Evolutionary conservation across 768 basidiomycete species (phyloP).

Genomic region (Agrocybe chaxingu): DNA sequence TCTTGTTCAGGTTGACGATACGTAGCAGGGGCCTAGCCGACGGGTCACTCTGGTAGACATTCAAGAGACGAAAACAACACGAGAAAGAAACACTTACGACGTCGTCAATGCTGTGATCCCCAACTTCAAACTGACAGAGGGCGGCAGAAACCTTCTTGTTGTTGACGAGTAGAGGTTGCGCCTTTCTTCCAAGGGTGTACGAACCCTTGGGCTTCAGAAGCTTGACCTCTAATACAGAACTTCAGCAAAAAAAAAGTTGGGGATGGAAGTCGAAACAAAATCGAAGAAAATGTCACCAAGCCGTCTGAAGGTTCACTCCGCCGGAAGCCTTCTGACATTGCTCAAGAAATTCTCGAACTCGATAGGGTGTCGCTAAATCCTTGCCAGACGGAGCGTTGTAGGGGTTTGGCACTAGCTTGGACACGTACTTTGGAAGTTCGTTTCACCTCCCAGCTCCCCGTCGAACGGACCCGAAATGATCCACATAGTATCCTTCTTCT

Average conservation of each 20-base stretch:
- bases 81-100: conserved; percentile 41
- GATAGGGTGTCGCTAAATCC: too few species aligned
- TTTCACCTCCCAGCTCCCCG: conserved; percentile 8
- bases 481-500: conserved; percentile 10
- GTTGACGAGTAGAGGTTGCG: conserved; percentile 45
- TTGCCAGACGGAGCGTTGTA: too few species aligned
- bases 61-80: neutral
- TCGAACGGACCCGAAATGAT: conserved; percentile 16
- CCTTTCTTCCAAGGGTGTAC: conserved; percentile 59
- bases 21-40: conserved; percentile 44
- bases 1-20: conserved; percentile 45
- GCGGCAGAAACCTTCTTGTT: conserved; percentile 64
- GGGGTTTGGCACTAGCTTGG: too few species aligned
- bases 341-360: too few species aligned
- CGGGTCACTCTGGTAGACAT: conserved; percentile 43
- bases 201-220: conserved; percentile 57
- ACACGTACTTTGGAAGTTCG: conserved; percentile 15
- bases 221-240: conserved; percentile 34
- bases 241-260: neutral
- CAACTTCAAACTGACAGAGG: conserved; percentile 59
- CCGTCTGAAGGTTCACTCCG: too few species aligned
- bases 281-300: neutral
- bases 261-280: neutral
- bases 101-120: conserved; percentile 45
- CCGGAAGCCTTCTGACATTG: too few species aligned